phyloP scores from a whole-genome alignment of 768 basidiomycete genomes.

The Trametes coccinea region DNA sequence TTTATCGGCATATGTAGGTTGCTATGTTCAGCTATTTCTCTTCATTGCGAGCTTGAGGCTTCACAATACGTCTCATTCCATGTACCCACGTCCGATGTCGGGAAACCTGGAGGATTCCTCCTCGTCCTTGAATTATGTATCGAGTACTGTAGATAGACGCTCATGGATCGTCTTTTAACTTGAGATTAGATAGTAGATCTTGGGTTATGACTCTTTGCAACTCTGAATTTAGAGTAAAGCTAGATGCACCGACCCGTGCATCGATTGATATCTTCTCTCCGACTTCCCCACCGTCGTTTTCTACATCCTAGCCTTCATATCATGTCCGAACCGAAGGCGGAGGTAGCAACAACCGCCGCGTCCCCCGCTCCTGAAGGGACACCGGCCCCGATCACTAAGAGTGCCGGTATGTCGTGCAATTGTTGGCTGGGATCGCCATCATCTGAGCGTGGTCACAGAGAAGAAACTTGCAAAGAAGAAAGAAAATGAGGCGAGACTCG shows the following conservation, averaged over 20 bases:
- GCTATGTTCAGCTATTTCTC: not conserved
- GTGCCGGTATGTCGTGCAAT: no score
- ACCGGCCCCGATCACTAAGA: constrained; percentile 18
- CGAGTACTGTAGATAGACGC: no score
- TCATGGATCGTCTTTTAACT: no score
- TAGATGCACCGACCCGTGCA: constrained; percentile 20
- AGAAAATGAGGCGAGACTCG: constrained; percentile 77
- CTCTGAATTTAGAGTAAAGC: constrained; percentile 5
- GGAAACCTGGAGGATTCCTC: no score
- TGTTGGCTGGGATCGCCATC: no score
- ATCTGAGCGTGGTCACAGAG: constrained; percentile 3
- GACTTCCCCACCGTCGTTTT: constrained; percentile 13
- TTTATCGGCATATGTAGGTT: no score
- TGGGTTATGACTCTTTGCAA: constrained; percentile 18
- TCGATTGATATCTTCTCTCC: constrained; percentile 18
- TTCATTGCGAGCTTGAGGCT: not conserved
- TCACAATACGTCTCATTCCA: no score
- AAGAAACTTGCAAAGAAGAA: constrained; percentile 86
- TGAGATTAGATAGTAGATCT: no score
- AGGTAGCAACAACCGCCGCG: not conserved
- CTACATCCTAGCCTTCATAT: not conserved
- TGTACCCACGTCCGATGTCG: no score
- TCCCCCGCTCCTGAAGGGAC: not conserved
- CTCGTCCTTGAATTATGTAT: no score
- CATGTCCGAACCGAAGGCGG: constrained; percentile 10